These are phyloP conservation scores for Suillus subaureus DNA, from an alignment of 768 basidiomycete species.

Conservation along the genomic window DNA sequence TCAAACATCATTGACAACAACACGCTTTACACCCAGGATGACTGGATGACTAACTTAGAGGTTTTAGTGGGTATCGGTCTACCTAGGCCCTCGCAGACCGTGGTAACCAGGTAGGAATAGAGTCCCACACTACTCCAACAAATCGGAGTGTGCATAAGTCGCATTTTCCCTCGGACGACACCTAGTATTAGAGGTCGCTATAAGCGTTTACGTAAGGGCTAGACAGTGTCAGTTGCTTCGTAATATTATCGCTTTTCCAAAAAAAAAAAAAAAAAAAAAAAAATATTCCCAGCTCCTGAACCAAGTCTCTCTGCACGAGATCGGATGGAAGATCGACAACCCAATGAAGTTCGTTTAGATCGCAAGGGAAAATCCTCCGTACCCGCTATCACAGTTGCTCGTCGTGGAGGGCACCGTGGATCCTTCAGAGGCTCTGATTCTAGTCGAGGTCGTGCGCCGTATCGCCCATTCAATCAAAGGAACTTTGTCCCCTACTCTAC, in stretches of 20 bases:
- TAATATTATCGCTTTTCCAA: conserved; percentile 25
- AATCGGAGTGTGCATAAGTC: neutral
- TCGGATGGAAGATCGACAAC: conserved; percentile 40
- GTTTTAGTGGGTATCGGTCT: neutral
- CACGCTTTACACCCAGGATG: too few species aligned
- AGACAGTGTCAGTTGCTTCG: conserved; percentile 2
- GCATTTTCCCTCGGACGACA: conserved; percentile 6
- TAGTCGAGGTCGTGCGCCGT: neutral
- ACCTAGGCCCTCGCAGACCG: neutral
- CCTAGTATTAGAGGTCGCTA: neutral
- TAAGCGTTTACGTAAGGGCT: conserved; percentile 9
- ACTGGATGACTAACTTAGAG: neutral
- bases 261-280: neutral
- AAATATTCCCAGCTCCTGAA: neutral
- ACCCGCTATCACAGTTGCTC: conserved; percentile 26
- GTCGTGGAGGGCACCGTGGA: conserved; percentile 7
- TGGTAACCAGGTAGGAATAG: neutral
- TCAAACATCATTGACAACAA: too few species aligned
- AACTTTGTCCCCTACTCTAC: neutral
- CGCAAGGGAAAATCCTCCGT: conserved; percentile 34
- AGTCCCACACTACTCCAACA: neutral
- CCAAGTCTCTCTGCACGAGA: neutral
- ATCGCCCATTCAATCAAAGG: conserved; percentile 1
- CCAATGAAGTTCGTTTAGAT: conserved; percentile 39
- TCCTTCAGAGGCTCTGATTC: neutral